Evolutionary conservation across 2,329 filamentous ascomycete genomes (phyloP), one percentile per base, ranked within the genome.

Genomic region (Mollisia scopiformis): DNA sequence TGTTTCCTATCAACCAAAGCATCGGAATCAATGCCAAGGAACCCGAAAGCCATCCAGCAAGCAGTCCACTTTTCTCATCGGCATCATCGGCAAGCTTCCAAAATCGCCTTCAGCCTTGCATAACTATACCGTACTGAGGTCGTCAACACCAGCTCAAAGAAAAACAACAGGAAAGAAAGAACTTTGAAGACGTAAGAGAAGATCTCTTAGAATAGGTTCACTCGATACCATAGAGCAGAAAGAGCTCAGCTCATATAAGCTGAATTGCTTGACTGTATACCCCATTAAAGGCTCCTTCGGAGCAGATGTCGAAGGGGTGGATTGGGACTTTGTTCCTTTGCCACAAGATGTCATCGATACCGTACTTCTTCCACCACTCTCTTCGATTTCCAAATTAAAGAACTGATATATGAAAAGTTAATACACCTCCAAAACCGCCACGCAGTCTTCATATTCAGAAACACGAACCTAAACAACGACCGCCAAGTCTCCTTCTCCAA

Each of bases 361-460:
- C 2, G 27, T 49, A 27, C 27, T 49, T n/a, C 23, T 49, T n/a
- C 23, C 41, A 16, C 19, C 5, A 46, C 6, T 10, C 11, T 14
- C 8, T 49, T 13, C 19, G 11, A 11, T 2, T 27, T 3, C 3
- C 13, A 3, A 2, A 25, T 30, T 3, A 25, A n/a, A n/a, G 39
- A 6, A 23, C 41, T 49, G 19, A 49, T n/a, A 11, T 11, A 6
- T 14, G 5, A 2, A 10, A 21, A 49, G 23, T 30, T 49, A 14
- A 49, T 49, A 5, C 8, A 27, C 23, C 43, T 49, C 16, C 43
- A 49, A 49, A 30, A 49, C 23, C 27, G 67, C 79, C 82, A 84
- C 61, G 83, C 81, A 21, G 78, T 84, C 27, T 72, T 78, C 33
- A 77, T 84, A 19, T 80, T 85, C 68, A 81, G 81, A 47, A 68